A percentile compares a stretch with the other conserved stretches of the same genome.
These are phyloP conservation scores for Crithidia bombi DNA, from an alignment of 208 protist genomes.

Conservation along the genomic window DNA sequence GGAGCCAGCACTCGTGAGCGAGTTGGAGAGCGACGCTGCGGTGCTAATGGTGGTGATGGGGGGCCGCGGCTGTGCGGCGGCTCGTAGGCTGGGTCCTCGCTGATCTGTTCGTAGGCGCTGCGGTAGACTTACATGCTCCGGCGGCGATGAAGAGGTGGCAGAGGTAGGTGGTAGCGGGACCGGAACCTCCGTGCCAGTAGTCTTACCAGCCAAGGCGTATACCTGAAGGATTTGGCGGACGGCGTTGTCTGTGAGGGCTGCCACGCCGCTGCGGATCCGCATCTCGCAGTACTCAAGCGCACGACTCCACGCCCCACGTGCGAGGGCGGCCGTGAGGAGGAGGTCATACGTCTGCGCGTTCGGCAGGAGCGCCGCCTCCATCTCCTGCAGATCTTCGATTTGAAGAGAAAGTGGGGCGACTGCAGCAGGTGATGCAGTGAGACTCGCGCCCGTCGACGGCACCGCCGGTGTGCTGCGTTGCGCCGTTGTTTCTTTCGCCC, in stretches of 20 bases:
- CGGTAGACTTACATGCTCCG: background rate
- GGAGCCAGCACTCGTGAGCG: too few relatives aligned
- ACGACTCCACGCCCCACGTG: constrained; percentile 45
- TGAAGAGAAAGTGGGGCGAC: constrained; percentile 2
- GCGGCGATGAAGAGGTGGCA: background rate
- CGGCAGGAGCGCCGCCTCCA: constrained; percentile 48
- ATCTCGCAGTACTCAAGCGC: constrained; percentile 63
- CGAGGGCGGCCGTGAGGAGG: constrained; percentile 57
- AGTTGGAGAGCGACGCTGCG: background rate
- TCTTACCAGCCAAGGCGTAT: constrained; percentile 22
- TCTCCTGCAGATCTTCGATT: constrained; percentile 35
- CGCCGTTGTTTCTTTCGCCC: background rate
- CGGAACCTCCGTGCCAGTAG: background rate
- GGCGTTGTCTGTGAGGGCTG: constrained; percentile 40
- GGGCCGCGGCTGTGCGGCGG: constrained; percentile 27
- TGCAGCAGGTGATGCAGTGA: background rate
- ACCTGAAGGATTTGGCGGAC: constrained; percentile 52
- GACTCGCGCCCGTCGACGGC: background rate
- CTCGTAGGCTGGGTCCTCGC: constrained; percentile 42
- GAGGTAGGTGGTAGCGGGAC: background rate
- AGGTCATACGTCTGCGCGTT: constrained; percentile 72
- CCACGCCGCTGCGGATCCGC: constrained; percentile 35
- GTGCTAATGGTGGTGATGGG: background rate
- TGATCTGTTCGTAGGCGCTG: constrained; percentile 47
- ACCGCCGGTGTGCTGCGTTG: background rate